Conservation (phyloP, 1,284 basidiomycete species). For the Boletus semigastroideus region DNA sequence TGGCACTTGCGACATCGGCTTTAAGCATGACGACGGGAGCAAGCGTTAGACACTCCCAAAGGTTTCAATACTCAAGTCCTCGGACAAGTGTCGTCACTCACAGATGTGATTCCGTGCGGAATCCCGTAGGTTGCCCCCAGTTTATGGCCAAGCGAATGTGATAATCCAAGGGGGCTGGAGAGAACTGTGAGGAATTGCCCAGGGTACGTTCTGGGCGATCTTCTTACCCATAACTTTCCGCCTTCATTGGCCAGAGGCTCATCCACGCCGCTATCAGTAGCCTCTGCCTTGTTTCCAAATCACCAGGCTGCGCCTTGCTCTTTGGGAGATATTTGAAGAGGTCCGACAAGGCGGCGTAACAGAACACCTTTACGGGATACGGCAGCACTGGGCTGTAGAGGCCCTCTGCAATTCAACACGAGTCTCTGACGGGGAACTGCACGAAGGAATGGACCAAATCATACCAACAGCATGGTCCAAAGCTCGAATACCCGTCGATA, state of each 20-base stretch:
- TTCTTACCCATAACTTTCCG: conserved; percentile 52
- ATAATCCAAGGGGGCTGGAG: conserved; percentile 64
- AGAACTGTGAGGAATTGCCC: background rate
- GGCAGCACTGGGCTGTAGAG: conserved; percentile 63
- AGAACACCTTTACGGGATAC: conserved; percentile 62
- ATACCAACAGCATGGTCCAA: conserved; percentile 76
- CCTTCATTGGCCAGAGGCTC: conserved; percentile 68
- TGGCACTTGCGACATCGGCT: conserved; percentile 50
- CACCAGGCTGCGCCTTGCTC: conserved; percentile 57
- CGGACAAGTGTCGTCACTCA: conserved; percentile 33
- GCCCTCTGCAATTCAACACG: conserved; percentile 45
- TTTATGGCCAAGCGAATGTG: conserved; percentile 73
- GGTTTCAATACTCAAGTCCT: conserved; percentile 7
- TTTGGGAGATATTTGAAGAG: conserved; percentile 73
- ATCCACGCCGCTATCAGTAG: conserved; percentile 78
- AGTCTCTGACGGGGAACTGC: background rate
- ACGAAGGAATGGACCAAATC: conserved; percentile 18
- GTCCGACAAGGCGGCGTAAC: conserved; percentile 65
- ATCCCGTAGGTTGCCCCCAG: conserved; percentile 77
- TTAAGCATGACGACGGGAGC: conserved; percentile 61
- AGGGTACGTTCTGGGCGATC: background rate
- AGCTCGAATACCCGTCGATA: conserved; percentile 75
- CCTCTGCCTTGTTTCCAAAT: conserved; percentile 63
- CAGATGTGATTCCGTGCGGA: conserved; percentile 81
- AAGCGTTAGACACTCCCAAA: conserved; percentile 69